Conservation (phyloP, 2,329 filamentous ascomycete genomes). For the Nemania sp. region DNA sequence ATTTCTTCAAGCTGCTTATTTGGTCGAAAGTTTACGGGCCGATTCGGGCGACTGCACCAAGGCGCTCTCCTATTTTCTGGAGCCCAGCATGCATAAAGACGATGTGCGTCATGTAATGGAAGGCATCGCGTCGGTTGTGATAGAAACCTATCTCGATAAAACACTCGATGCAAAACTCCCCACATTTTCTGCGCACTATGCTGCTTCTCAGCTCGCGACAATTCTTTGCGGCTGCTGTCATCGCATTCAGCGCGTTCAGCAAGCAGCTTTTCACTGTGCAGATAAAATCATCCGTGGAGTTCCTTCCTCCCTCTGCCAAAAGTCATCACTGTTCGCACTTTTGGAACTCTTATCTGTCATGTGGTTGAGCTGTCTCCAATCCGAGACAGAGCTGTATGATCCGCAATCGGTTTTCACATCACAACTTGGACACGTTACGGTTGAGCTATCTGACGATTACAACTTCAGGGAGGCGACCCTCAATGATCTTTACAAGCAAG, state of each 20-base stretch:
- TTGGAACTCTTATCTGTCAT: slow-evolving; percentile 90
- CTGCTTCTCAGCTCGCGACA: slow-evolving; percentile 83
- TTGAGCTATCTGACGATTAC: slow-evolving; percentile 95
- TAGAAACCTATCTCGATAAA: slow-evolving; percentile 78
- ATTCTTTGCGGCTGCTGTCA: slow-evolving; percentile 92
- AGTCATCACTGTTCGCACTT: slow-evolving; percentile 87
- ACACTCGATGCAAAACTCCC: slow-evolving; percentile 72
- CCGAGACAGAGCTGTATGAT: slow-evolving; percentile 91
- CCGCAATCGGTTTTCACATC: slow-evolving; percentile 84
- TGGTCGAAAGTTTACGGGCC: slow-evolving; percentile 87
- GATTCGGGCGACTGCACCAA: slow-evolving; percentile 88
- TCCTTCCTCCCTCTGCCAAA: slow-evolving; percentile 88
- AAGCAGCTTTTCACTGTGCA: slow-evolving; percentile 80
- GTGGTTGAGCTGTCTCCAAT: slow-evolving; percentile 93
- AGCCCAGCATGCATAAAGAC: slow-evolving; percentile 75
- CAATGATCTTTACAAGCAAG: slow-evolving; percentile 74
- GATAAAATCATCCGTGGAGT: slow-evolving; percentile 84
- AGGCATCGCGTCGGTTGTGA: slow-evolving; percentile 66
- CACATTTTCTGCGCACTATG: slow-evolving; percentile 85
- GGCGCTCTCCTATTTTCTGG: slow-evolving; percentile 89
- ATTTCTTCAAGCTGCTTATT: slow-evolving; percentile 86
- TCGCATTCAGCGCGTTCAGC: slow-evolving; percentile 87
- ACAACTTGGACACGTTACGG: slow-evolving; percentile 73
- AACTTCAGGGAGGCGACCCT: slow-evolving; percentile 79
- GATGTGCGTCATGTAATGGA: slow-evolving; percentile 70